Evolutionary conservation across 2,329 filamentous ascomycete genomes (phyloP), one percentile per base, ranked within the genome.

Genomic region (Acrocalymma vagum): DNA sequence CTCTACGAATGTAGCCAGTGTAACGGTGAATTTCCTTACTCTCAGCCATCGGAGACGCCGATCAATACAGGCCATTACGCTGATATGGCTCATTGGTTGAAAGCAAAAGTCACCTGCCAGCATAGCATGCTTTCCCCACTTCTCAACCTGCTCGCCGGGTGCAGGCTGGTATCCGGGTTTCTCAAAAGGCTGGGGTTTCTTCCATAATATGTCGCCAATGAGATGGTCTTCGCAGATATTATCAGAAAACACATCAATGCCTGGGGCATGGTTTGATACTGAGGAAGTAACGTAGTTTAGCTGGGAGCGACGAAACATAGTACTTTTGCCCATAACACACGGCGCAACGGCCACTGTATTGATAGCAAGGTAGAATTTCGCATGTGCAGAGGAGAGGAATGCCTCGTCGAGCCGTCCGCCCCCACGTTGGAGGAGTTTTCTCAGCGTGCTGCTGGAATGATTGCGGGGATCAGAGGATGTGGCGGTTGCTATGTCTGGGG

Each of bases 161-260:
- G 52, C 37, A 17, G 55, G 50, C 15, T 50, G 46, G 44, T 60
- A 62, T n/a, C 43, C 48, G 8, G 34, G 49, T 36, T 62, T 45
- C 33, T 65, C 63, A 18, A 63, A 67, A 2, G 51, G 42, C 39
- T 66, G 64, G 4, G 60, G 79, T 5, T 82, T 80, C 39, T 85
- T 84, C 91, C 92, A 99, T 4, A 99, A 79, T 1, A 94, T 74
- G 55, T 99, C 94, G 9, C 93, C 93, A 38, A 99, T 96, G 16
- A 96, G 76, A 62, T 99, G 94, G 64, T 99, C 94, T 68, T 99
- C 95, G 74, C 94, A 99, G 63, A 99, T 97, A 64, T 96, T 95
- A 52, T 90, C 81, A 3, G 90, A 95, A 72, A 99, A 99, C 72
- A 86, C 92, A 70, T 97, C 91, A 51, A 99, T 86, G 0, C 94